Evolutionary conservation across 495 filamentous ascomycete genomes (phyloP).

Genomic region (Talaromyces liani): DNA sequence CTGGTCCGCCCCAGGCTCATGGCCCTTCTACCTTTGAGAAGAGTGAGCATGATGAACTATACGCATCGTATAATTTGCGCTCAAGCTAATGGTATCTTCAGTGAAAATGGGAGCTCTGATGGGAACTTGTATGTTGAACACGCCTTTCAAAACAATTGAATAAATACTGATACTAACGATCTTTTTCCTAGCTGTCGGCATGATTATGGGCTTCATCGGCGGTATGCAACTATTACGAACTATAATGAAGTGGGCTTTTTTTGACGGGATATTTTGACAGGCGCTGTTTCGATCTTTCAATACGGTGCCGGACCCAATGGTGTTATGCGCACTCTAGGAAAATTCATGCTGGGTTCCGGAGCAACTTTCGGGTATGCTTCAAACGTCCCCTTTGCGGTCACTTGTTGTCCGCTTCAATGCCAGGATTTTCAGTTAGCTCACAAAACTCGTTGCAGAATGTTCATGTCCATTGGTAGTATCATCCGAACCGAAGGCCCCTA

Average conservation of each 20-base stretch:
- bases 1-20: constrained; percentile 44
- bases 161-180: constrained; percentile 12
- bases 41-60: constrained; percentile 48
- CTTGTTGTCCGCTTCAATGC: not conserved
- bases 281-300: constrained; percentile 87
- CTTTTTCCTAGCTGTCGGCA: constrained; percentile 66
- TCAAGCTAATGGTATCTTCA: constrained; percentile 29
- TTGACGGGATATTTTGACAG: constrained; percentile 31
- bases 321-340: constrained; percentile 83
- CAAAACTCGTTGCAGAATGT: constrained; percentile 55
- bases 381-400: not conserved
- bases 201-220: constrained; percentile 96
- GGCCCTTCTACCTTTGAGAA: constrained; percentile 89
- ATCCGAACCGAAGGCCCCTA: constrained; percentile 73
- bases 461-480: constrained; percentile 97
- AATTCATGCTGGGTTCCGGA: constrained; percentile 96
- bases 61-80: not conserved
- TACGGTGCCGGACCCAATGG: constrained; percentile 91
- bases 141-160: not conserved
- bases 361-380: constrained; percentile 83
- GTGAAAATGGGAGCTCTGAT: constrained; percentile 98
- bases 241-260: not conserved
- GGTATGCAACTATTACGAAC: constrained; percentile 44
- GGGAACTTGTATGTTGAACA: constrained; percentile 72
- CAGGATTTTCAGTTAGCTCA: not conserved